A percentile compares a stretch with the other conserved stretches of the same genome.
Evolutionary conservation across 768 basidiomycete species (phyloP).

Genomic region (Xerocomellus chrysenteron): DNA sequence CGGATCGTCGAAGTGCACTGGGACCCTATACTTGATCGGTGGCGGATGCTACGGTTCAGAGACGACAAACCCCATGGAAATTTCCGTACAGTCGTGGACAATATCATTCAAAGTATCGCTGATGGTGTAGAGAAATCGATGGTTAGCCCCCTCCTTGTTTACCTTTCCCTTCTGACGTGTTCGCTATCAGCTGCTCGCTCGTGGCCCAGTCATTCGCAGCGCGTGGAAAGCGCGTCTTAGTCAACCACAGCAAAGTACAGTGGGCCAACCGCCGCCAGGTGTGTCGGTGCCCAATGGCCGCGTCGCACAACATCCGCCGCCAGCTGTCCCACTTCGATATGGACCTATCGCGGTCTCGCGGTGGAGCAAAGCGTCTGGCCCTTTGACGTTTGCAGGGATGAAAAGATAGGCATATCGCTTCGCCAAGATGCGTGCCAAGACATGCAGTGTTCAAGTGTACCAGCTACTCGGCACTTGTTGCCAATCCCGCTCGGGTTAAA

Average conservation of each 20-base stretch:
- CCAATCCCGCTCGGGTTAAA: neutral
- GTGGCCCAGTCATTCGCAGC: conserved; percentile 60
- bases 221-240: conserved; percentile 72
- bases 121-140: conserved; percentile 91
- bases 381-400: conserved; percentile 60
- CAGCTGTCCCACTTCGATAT: conserved; percentile 40
- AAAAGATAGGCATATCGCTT: conserved; percentile 46
- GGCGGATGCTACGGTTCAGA: conserved; percentile 92
- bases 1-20: conserved; percentile 93
- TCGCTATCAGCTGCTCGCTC: conserved; percentile 59
- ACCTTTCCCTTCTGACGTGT: conserved; percentile 10
- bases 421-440: conserved; percentile 4
- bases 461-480: neutral
- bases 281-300: conserved; percentile 23
- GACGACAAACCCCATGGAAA: conserved; percentile 95
- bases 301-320: conserved; percentile 19
- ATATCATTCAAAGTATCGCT: conserved; percentile 85
- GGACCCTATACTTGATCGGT: conserved; percentile 63
- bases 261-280: conserved; percentile 21
- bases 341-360: conserved; percentile 62
- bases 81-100: conserved; percentile 78
- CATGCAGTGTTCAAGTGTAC: conserved; percentile 4
- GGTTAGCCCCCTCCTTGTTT: conserved; percentile 46
- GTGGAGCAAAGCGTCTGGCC: conserved; percentile 77
- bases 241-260: conserved; percentile 33